A percentile compares a stretch with the other conserved stretches of the same genome.
Evolutionary conservation across 1,284 basidiomycete species (phyloP).

Genomic region (Ceratobasidium sp.): DNA sequence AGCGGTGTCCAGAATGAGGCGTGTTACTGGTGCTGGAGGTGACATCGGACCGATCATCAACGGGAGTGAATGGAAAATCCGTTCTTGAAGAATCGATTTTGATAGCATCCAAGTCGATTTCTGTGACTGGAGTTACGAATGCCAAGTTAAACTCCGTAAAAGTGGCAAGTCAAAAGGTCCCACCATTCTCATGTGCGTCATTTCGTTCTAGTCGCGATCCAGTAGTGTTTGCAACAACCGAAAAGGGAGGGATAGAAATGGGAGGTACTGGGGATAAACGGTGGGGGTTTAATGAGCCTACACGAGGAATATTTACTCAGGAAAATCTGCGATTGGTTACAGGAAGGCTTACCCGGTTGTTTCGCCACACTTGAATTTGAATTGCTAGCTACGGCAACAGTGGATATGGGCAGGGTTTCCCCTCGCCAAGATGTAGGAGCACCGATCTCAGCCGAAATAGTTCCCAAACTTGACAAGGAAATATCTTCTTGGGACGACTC

Average conservation of each 20-base stretch:
- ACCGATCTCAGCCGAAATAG: no score
- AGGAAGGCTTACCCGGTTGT: no score
- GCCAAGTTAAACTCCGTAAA: background rate
- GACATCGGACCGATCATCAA: constrained; percentile 26
- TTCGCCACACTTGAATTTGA: no score
- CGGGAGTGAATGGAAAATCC: constrained; percentile 10
- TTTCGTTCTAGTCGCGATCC: no score
- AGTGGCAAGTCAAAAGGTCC: background rate
- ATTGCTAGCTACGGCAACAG: no score
- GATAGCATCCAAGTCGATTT: background rate
- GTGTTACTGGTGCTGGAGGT: constrained; percentile 26
- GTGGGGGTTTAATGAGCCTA: background rate
- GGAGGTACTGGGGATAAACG: background rate
- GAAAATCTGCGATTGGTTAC: no score
- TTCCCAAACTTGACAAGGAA: background rate
- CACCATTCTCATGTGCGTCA: no score
- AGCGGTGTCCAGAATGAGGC: background rate
- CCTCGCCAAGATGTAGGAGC: no score
- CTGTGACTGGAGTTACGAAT: background rate
- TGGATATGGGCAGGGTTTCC: no score
- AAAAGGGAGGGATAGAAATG: background rate
- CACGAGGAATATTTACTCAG: no score
- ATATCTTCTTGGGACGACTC: constrained; percentile 16
- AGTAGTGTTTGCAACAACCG: no score
- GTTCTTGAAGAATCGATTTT: background rate